Percentiles rank a stretch among this genome's conserved stretches.
phyloP scores from a whole-genome alignment of 1,284 basidiomycete species.

The Austroboletus niveus region DNA sequence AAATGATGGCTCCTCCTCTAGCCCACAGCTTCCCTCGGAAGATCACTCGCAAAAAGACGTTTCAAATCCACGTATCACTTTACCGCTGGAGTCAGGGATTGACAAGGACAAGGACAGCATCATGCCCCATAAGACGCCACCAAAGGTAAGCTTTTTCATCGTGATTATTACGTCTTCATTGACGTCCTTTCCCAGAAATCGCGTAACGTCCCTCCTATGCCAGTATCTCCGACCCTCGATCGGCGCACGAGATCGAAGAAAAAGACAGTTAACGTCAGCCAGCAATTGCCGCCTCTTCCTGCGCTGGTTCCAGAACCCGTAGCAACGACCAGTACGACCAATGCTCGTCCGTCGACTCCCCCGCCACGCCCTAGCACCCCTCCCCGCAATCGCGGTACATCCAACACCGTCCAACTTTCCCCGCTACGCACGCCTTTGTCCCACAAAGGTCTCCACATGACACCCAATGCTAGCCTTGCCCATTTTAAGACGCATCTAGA shows the following conservation, averaged over 20 bases:
- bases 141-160: conserved; percentile 22
- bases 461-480: conserved; percentile 57
- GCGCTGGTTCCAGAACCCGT: conserved; percentile 19
- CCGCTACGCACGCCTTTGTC: conserved; percentile 64
- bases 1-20: conserved; percentile 65
- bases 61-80: conserved; percentile 14
- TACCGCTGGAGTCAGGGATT: conserved; percentile 13
- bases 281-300: conserved; percentile 29
- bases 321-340: conserved; percentile 7
- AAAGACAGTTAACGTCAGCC: conserved; percentile 16
- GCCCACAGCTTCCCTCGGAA: conserved; percentile 49
- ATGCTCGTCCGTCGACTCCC: conserved; percentile 33
- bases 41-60: conserved; percentile 22
- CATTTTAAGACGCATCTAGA: conserved; percentile 64
- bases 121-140: conserved; percentile 19
- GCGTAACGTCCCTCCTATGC: conserved; percentile 38
- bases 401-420: conserved; percentile 42
- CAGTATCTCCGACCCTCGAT: conserved; percentile 52
- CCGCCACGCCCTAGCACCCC: conserved; percentile 27
- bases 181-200: conserved; percentile 29
- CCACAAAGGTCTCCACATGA: conserved; percentile 65
- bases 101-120: conserved; percentile 15
- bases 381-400: conserved; percentile 30
- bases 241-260: conserved; percentile 35
- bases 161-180: background rate